phyloP scores from a whole-genome alignment of 2,329 filamentous ascomycete genomes.

The Alternaria panax region DNA sequence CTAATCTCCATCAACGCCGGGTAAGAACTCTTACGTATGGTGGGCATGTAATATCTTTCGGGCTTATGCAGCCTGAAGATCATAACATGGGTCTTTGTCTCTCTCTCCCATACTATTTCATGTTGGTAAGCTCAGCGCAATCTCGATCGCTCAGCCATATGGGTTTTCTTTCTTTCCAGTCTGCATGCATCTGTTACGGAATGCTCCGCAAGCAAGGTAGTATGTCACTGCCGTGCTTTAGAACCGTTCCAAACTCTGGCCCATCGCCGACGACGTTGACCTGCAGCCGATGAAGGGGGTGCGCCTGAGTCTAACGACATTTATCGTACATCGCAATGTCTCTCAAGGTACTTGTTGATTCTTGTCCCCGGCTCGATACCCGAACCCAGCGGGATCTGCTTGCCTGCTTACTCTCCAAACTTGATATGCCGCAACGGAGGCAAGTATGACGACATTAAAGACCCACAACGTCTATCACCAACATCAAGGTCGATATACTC shows the following conservation, averaged over 20 bases:
- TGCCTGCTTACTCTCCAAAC: constrained; percentile 6
- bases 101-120: constrained; percentile 3
- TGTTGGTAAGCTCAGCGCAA: constrained; percentile 20
- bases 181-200: constrained; percentile 8
- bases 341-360: constrained; percentile 1
- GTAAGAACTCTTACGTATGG: constrained; percentile 2
- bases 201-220: constrained; percentile 4
- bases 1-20: constrained; percentile 10
- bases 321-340: constrained; percentile 12
- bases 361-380: constrained; percentile 5
- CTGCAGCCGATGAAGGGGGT: constrained; percentile 5
- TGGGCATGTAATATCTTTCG: constrained; percentile 8
- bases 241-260: constrained; percentile 6
- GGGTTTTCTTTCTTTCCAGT: constrained; percentile 13
- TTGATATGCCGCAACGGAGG: constrained; percentile 9
- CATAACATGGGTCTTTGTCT: constrained; percentile 15
- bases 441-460: constrained; percentile 18
- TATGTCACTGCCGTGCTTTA: constrained; percentile 3
- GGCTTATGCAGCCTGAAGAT: constrained; percentile 20
- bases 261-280: constrained; percentile 8
- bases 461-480: constrained; percentile 18
- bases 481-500: not conserved
- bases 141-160: constrained; percentile 10
- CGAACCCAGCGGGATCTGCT: constrained; percentile 11
- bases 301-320: not conserved